Evolutionary conservation across 2,329 filamentous ascomycete genomes (phyloP), one percentile per base, ranked within the genome.

Genomic region (Stenocarpella maydis): DNA sequence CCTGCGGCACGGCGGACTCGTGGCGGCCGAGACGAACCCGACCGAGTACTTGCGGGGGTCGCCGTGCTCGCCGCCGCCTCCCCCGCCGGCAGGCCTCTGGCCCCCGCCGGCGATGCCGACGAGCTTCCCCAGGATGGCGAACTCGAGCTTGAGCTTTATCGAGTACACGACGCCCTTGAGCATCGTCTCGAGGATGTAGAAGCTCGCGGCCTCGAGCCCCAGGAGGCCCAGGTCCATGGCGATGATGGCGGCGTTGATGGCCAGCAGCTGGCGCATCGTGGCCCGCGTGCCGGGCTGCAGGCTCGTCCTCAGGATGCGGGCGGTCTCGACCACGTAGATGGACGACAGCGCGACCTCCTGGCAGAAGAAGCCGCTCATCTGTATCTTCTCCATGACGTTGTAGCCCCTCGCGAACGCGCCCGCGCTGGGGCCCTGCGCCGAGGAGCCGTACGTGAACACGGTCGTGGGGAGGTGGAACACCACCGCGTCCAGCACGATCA

Each of bases 81-180:
- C 55, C 37, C n/a, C 12, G 43, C 28, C 9, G 37, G 45, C 54
- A 41, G 55, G 41, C 9, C 39, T 37, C 55, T 52, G 55, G 7
- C 54, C 55, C 5, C 55, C 55, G 0, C 66, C 43, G 3, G 65
- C 66, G 24, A 68, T 52, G 1, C 49, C 47, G 26, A 68, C 66
- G 21, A 68, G 43, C 47, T 68, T 68, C 1, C 66, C 66, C 4
- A 68, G 55, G 15, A 68, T 61, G 5, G 55, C 55, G 2, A 68
- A 61, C 47, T 68, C 66, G 3, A 68, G 39, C 49, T 68, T 68
- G 24, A 64, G 37, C 15, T 68, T 68, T 10, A 68, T 64, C 2
- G 54, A 52, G 14, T 68, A 68, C 8, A 68, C 66, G n/a, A 68
- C 66, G 41, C 66, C 66, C 28, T 68, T 68, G 24, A 68, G 66